Base-by-base conservation (phyloP, 1,139 yeast species). In the Kodamaea sp. region DNA sequence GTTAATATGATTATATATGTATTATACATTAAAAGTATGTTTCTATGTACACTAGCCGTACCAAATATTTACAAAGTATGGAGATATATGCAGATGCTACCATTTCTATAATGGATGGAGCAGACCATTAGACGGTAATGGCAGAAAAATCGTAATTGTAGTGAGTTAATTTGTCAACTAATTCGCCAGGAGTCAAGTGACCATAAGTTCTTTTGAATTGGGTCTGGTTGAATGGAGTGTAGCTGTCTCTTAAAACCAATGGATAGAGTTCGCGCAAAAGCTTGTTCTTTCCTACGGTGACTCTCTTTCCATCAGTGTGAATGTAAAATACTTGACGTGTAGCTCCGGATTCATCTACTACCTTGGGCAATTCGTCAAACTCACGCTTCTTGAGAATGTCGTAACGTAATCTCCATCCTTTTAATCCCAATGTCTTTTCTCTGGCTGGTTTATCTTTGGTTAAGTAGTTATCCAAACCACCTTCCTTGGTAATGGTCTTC, bases 401-500 rank as follows among this genome's bases (percentile, higher is more conserved):
- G 61, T 83, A 89, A 55, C 92, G 82, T 50, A 92, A 70, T 52
- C 75, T 77, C 97, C 97, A 92, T 20, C 97, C 98, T 39, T 76
- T 72, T 38, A 90, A 83, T 1, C 98, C 98, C 53, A 92, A 68
- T 54, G 94, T 95, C 67, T 92, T 92, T 45, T 87, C 71, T 63
- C 98, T 76, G 3, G 95, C 95, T 8, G 95, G 73, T 48, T 84
- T 87, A 42, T 88, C 95, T 63, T 92, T 92, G 37, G 80, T 75
- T 43, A 92, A 63, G 57, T 92, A 92, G 48, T 81, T 80, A 56
- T 92, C 98, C 43, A 92, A 70, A 10, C 98, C 98, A 43, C 97
- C 97, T 61, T 90, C 97, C 50, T 80, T 86, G 38, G 86, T 82
- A 43, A 92, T 83, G 1, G 97, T 89, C 51, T 83, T 78, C 53